Percentiles rank a stretch among this genome's conserved stretches.
These are phyloP conservation scores for Ceratobasidium sp. DNA, from an alignment of 1,284 basidiomycete species.

Conservation along the genomic window DNA sequence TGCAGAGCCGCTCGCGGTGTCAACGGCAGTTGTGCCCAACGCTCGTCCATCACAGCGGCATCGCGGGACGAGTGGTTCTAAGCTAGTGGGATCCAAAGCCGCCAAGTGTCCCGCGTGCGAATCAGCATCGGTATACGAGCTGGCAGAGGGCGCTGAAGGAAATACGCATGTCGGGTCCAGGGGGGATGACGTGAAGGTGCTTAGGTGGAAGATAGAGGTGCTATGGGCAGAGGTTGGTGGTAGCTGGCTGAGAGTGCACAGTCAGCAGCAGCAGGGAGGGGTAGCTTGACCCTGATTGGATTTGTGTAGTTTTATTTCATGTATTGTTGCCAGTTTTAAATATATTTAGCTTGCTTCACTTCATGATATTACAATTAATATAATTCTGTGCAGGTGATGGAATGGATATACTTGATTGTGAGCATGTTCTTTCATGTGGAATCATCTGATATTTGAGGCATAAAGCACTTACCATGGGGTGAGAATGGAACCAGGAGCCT, in stretches of 20 bases:
- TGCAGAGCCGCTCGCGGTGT: conserved; percentile 23
- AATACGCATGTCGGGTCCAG: conserved; percentile 50
- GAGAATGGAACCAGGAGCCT: too few relatives aligned
- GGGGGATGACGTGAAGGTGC: conserved; percentile 71
- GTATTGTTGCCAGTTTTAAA: too few relatives aligned
- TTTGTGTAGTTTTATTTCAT: too few relatives aligned
- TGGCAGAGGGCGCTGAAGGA: conserved; percentile 48
- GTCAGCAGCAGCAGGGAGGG: conserved; percentile 60
- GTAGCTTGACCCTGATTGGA: conserved; percentile 39
- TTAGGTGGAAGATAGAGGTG: conserved; percentile 82
- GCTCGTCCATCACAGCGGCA: conserved; percentile 4
- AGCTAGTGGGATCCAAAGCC: conserved; percentile 23
- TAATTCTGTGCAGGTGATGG: too few relatives aligned
- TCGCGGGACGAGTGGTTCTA: conserved; percentile 35
- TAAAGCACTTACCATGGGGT: too few relatives aligned
- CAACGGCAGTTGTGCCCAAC: background rate
- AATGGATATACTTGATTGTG: too few relatives aligned
- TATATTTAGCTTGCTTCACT: too few relatives aligned
- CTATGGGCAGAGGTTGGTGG: conserved; percentile 88
- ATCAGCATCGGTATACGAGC: conserved; percentile 74
- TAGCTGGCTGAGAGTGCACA: conserved; percentile 86
- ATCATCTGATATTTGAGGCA: too few relatives aligned
- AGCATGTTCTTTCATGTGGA: too few relatives aligned
- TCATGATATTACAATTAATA: too few relatives aligned
- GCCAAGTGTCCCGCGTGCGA: conserved; percentile 65